Evolutionary conservation across 2,329 filamentous ascomycete genomes (phyloP), one percentile per base, ranked within the genome.

Genomic region (Diaporthe vexans): DNA sequence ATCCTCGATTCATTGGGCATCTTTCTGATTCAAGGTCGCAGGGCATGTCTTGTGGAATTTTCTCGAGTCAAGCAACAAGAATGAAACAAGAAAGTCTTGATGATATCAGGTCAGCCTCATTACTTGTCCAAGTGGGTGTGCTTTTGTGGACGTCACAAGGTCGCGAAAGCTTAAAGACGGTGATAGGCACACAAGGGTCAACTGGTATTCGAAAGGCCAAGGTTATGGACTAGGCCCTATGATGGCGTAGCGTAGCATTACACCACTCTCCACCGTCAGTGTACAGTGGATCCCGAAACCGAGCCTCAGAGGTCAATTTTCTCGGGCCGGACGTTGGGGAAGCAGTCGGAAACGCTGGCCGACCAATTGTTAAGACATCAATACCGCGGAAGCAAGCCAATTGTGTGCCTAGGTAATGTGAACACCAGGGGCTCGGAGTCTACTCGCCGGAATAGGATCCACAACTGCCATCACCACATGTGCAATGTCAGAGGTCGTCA

Each of bases 281-380:
- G 46, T 33, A 48, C 29, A 52, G 61, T 52, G 46, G 63, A 52
- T 67, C 63, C 46, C 33, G 33, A 11, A 21, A 35, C 29, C 10
- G 26, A 51, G 61, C 29, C 3, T 26, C 29, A 67, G 46, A 26
- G 46, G 21, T 13, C 61, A 24, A 17, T 8, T 37, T 19, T 37
- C 13, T 52, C 63, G 46, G 63, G 46, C 63, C 46, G 63, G 29
- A 52, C 37, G 33, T n/a, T 3, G 43, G 63, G 63, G n/a, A 40
- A 67, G 63, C 21, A 24, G 29, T 46, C 46, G 63, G 29, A 8
- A 48, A 67, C 21, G 29, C 10, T 29, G 43, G 46, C 11, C 29
- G 29, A 51, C 46, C 29, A 52, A 65, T n/a, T 43, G 19, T 19
- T 21, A n/a, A 51, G 17, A 51, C 11, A 13, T 13, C 29, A 35